A percentile compares a stretch with the other conserved stretches of the same genome.
phyloP scores from a whole-genome alignment of 2,329 filamentous ascomycete genomes.

The Colletotrichum tropicicola region DNA sequence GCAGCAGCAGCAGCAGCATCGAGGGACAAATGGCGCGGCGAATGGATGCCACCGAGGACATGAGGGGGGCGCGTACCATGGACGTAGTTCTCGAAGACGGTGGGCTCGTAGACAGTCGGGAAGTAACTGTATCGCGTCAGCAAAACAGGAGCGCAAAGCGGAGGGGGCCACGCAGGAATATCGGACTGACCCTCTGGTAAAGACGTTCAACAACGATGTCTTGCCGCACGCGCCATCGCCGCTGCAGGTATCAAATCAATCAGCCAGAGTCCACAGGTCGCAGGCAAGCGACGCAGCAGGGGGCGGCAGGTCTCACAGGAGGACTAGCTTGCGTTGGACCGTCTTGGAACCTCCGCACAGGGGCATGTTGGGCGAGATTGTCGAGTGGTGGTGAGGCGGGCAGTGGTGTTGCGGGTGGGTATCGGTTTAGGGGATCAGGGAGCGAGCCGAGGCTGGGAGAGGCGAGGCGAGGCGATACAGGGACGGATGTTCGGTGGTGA shows the following conservation, averaged over 20 bases:
- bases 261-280: slow-evolving; percentile 17
- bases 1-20: background rate
- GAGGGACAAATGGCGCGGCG: background rate
- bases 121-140: slow-evolving; percentile 74
- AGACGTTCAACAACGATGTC: slow-evolving; percentile 96
- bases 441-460: background rate
- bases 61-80: slow-evolving; percentile 72
- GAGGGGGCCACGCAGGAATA: background rate
- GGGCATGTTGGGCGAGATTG: slow-evolving; percentile 22
- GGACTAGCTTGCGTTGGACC: slow-evolving; percentile 94
- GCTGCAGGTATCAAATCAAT: slow-evolving; percentile 52
- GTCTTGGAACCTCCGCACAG: slow-evolving; percentile 80
- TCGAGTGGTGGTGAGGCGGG: background rate
- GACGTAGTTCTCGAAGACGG: slow-evolving; percentile 98
- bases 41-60: background rate
- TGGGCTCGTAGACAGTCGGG: slow-evolving; percentile 97
- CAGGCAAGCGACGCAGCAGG: background rate
- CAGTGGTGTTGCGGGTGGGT: background rate
- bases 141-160: background rate
- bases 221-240: slow-evolving; percentile 97
- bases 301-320: slow-evolving; percentile 71
- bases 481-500: background rate
- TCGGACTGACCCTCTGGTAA: slow-evolving; percentile 85
- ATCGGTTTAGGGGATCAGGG: background rate
- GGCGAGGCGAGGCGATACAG: background rate